phyloP scores from a whole-genome alignment of 371 early-diverging fungal genomes.

The Mortierella sp. region DNA sequence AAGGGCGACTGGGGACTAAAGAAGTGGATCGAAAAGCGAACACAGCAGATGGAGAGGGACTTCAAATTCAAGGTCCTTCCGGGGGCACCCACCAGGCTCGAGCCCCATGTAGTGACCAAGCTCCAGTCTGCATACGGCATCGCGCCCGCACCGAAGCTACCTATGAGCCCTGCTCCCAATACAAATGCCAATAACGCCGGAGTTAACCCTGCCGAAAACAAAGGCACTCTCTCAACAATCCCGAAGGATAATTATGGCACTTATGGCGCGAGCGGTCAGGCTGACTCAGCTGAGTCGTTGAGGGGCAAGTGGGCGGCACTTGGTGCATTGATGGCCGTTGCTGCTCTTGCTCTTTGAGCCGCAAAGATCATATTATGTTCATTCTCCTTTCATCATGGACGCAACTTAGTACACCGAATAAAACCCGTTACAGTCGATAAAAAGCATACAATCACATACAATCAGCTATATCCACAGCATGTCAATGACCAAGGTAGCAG shows the following conservation, averaged over 20 bases:
- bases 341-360: conserved; percentile 20
- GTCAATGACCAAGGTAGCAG: too few relatives aligned
- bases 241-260: neutral
- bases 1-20: conserved; percentile 29
- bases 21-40: conserved; percentile 32
- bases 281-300: conserved; percentile 12
- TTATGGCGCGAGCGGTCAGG: neutral
- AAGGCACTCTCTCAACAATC: neutral
- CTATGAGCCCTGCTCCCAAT: neutral
- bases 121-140: conserved; percentile 26
- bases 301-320: conserved; percentile 31
- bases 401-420: too few relatives aligned
- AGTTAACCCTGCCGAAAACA: neutral
- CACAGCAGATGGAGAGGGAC: conserved; percentile 22
- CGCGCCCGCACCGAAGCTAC: neutral
- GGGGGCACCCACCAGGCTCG: conserved; percentile 14
- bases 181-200: neutral
- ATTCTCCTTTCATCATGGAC: too few relatives aligned
- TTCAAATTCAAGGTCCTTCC: conserved; percentile 24
- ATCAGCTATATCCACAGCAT: too few relatives aligned
- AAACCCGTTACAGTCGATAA: too few relatives aligned
- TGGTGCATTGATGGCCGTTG: conserved; percentile 8
- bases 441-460: too few relatives aligned
- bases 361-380: too few relatives aligned
- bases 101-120: conserved; percentile 16